Percentiles rank a stretch among this genome's conserved stretches.
Conservation (phyloP, 2,329 filamentous ascomycete genomes). For the Cadophora malorum region DNA sequence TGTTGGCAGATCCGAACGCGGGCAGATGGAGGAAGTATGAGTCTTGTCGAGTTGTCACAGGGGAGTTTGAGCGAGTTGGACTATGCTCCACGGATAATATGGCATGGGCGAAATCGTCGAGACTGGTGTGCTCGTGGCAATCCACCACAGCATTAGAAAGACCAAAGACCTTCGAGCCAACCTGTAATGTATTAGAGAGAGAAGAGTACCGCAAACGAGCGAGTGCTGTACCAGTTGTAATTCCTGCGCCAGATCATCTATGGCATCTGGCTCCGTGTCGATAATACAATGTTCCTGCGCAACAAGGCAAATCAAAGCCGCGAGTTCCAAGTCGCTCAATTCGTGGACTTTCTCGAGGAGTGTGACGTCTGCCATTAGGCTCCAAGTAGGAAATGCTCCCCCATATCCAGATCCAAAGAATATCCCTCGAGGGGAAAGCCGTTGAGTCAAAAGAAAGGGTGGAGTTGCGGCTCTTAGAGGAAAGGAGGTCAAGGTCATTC, state of each 20-base stretch:
- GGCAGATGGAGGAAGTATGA: conserved; percentile 44
- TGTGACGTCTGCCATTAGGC: conserved; percentile 64
- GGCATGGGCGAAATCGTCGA: conserved; percentile 80
- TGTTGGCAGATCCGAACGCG: conserved; percentile 40
- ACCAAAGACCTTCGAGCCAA: conserved; percentile 74
- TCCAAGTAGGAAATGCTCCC: conserved; percentile 24
- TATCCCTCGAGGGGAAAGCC: not conserved
- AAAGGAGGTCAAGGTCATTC: not conserved
- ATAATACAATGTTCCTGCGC: conserved; percentile 88
- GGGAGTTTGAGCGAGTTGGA: conserved; percentile 38
- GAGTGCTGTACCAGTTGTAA: conserved; percentile 65
- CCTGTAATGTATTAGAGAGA: conserved; percentile 50
- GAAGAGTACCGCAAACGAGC: not conserved
- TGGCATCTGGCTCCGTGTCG: conserved; percentile 66
- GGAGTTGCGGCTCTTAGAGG: not conserved
- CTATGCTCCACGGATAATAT: conserved; percentile 52
- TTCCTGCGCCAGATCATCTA: conserved; percentile 76
- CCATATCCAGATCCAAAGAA: conserved; percentile 33
- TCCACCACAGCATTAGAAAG: conserved; percentile 73
- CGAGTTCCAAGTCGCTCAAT: conserved; percentile 87
- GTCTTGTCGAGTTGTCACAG: conserved; percentile 41
- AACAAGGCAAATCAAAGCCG: conserved; percentile 80
- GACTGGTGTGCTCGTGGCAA: conserved; percentile 74
- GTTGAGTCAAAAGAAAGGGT: not conserved
- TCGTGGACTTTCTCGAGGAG: conserved; percentile 75